Evolutionary conservation across 2,329 filamentous ascomycete genomes (phyloP), one percentile per base, ranked within the genome.

Genomic region (Fusarium virguliforme): DNA sequence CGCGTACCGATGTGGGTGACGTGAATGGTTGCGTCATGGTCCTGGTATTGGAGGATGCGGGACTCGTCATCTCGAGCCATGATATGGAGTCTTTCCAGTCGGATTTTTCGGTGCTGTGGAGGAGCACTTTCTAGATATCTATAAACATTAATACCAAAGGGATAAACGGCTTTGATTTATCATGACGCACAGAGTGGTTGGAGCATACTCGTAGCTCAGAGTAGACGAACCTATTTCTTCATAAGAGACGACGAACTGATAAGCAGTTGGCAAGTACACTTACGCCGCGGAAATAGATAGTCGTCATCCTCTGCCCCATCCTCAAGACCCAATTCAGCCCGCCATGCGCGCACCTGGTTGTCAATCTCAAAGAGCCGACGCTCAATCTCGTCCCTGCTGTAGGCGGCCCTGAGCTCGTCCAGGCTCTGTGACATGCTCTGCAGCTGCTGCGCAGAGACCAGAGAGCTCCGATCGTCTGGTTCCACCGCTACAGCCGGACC

Each of bases 51-150:
- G 1, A 68, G 32, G 3, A 68, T 68, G 12, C 65, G 65, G 1
- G 65, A 68, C 12, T 59, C 50, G 2, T 67, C 60, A 28, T 64
- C 64, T 37, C 63, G 54, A 18, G 64, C 64, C 63, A 68, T 67
- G 26, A 61, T 56, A 6, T 67, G 66, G 41, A 69, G 41, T 8
- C 57, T 55, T 28, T 65, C 53, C 3, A 68, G 62, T 1, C 22
- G 35, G 13, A 62, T 26, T 46, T 30, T 38, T 30, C 60, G 24
- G 3, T 58, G 60, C 4, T 50, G 53, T 32, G 46, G 9, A 2
- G 53, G 60, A 8, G 60, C 53, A 38, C 32, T 58, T 13, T 51
- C 60, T 22, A 63, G 32, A 10, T 41, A 37, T 15, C 55, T 63
- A 2, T 8, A 7, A 1, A 6, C 1, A 32, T 63, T 3, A 63